A percentile compares a stretch with the other conserved stretches of the same genome.
These are phyloP conservation scores for Crassisporium funariophilum DNA, from an alignment of 768 basidiomycete genomes.

Conservation along the genomic window DNA sequence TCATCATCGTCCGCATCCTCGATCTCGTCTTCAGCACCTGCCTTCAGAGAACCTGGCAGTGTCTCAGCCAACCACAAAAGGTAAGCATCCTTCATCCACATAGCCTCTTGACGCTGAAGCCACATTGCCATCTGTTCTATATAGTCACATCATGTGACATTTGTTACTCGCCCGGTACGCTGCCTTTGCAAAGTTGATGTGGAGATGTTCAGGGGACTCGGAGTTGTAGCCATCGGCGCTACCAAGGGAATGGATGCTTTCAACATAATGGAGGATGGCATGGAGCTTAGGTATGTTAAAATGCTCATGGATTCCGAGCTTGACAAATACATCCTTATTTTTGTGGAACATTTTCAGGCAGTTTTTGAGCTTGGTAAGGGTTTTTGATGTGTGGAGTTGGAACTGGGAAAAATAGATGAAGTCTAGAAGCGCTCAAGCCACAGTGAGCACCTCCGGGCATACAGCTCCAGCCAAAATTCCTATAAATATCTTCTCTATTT, in stretches of 20 bases:
- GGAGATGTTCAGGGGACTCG: slow-evolving; percentile 6
- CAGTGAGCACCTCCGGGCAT: slow-evolving; percentile 18
- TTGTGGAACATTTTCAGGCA: slow-evolving; percentile 26
- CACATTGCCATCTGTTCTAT: not conserved
- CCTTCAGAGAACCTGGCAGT: not conserved
- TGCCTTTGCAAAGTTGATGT: not conserved
- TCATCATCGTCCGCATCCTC: not conserved
- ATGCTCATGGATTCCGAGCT: slow-evolving; percentile 20
- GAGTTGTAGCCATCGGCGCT: not conserved
- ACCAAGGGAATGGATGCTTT: slow-evolving; percentile 9
- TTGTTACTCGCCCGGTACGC: not conserved
- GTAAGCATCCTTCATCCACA: not conserved
- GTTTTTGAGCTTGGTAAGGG: slow-evolving; percentile 8
- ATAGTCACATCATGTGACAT: not conserved
- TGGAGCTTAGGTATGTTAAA: slow-evolving; percentile 41
- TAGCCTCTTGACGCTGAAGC: not conserved
- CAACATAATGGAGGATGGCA: slow-evolving; percentile 25
- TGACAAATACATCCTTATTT: slow-evolving; percentile 27
- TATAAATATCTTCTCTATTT: slow-evolving; percentile 37
- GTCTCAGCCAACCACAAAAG: not conserved
- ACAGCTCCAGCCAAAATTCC: slow-evolving; percentile 28
- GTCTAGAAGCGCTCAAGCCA: slow-evolving; percentile 27
- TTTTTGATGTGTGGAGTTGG: slow-evolving; percentile 6
- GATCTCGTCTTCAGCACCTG: not conserved
- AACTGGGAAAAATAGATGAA: slow-evolving; percentile 24